Evolutionary conservation across 2,329 filamentous ascomycete species (phyloP).

Genomic region (Lachnellula occidentalis): DNA sequence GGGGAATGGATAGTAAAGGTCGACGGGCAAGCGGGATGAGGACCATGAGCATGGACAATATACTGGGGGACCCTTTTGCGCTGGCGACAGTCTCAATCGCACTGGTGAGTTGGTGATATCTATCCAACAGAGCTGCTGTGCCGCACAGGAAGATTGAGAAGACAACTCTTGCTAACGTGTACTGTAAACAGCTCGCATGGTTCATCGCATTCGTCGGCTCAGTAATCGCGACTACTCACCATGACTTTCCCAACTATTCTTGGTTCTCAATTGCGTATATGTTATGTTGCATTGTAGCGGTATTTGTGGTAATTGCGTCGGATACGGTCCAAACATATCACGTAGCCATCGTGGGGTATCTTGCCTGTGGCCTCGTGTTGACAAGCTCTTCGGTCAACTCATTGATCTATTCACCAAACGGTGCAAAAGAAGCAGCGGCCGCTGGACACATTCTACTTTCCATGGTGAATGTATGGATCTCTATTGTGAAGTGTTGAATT

Average conservation of each 20-base stretch:
- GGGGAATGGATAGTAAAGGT: constrained; percentile 50
- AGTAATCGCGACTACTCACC: constrained; percentile 60
- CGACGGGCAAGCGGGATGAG: constrained; percentile 46
- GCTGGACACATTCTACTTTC: constrained; percentile 92
- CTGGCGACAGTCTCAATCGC: constrained; percentile 90
- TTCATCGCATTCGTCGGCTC: constrained; percentile 85
- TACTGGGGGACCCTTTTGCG: constrained; percentile 93
- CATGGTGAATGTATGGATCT: constrained; percentile 73
- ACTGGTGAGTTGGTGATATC: constrained; percentile 54
- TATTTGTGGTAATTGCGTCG: constrained; percentile 77
- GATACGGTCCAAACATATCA: constrained; percentile 84
- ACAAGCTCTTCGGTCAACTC: constrained; percentile 82
- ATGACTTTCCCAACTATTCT: constrained; percentile 72
- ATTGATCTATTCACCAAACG: constrained; percentile 70
- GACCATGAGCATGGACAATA: constrained; percentile 74
- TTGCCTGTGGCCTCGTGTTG: constrained; percentile 76
- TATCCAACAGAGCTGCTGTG: constrained; percentile 4
- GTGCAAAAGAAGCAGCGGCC: constrained; percentile 75
- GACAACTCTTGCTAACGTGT: constrained; percentile 21
- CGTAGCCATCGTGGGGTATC: constrained; percentile 84
- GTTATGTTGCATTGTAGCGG: constrained; percentile 73
- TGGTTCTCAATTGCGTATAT: constrained; percentile 92
- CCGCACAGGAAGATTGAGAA: constrained; percentile 11
- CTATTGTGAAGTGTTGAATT: background rate
- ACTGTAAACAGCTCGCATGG: constrained; percentile 72